Evolutionary conservation across 148 eudicot genomes (phyloP).

Genomic region (Rhododendron henanense): DNA sequence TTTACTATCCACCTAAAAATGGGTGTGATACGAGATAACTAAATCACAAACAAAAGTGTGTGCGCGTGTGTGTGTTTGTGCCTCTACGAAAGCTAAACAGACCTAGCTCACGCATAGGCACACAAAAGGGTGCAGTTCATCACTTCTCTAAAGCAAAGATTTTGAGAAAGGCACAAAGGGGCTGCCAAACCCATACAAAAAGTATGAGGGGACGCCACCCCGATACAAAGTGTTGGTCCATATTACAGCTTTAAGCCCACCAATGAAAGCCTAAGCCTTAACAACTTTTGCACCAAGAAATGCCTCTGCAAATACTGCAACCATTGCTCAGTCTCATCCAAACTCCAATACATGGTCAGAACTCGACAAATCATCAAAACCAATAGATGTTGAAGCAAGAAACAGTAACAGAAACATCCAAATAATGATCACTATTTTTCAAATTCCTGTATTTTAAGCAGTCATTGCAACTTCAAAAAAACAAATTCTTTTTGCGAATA

Average conservation of each 20-base stretch:
- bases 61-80: not conserved
- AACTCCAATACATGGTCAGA: not conserved
- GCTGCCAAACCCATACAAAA: not conserved
- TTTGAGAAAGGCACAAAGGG: not conserved
- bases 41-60: not conserved
- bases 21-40: not conserved
- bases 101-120: not conserved
- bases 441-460: not conserved
- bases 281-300: not conserved
- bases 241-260: not conserved
- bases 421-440: not conserved
- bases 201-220: not conserved
- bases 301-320: constrained; percentile 1
- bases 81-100: not conserved
- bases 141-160: not conserved
- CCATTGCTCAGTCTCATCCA: not conserved
- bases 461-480: not conserved
- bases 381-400: not conserved
- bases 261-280: not conserved
- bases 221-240: no score
- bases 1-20: not conserved
- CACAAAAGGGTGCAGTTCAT: not conserved
- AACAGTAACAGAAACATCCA: not conserved
- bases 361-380: not conserved
- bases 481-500: not conserved